Evolutionary conservation across 306 rosid species (phyloP), one percentile per base, ranked within the genome.

Genomic region (Citrullus mucosospermus): DNA sequence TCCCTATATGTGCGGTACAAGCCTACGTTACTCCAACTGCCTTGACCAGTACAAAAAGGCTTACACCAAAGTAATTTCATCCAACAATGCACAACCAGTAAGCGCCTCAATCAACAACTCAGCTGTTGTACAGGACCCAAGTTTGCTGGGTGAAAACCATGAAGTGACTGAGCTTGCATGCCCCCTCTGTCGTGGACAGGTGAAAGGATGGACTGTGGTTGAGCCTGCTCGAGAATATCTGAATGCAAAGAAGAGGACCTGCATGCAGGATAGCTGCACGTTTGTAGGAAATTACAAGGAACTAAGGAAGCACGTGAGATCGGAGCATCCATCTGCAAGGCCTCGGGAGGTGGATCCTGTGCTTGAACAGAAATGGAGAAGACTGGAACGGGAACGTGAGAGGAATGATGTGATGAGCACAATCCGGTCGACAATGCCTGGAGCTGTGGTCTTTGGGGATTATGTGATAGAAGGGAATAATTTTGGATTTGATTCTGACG

Each of bases 201-300:
- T 96, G 84, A 96, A 96, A 78, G 99, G 99, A 75, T 96, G 99
- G 98, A 96, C 99, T 15, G 97, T 96, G 75, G 96, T 96, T 79
- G 96, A 96, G 79, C 93, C 94, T 62, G 98, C 92, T 43, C 86
- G 99, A 65, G 96, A 88, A 55, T 90, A 68, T 82, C 90, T 96
- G n/a, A 93, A 96, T 83, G 89, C 88, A 17, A 96, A 96, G 85
- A 84, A 77, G 87, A 86, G 99, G 82, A 87, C 87, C 86, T 96
- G 99, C 85, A 89, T 93, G 93, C 99, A 96, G 80, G 99, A 93
- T 28, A 57, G 82, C 73, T 96, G 99, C 91, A 81, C 91, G 6
- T 96, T 84, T 83, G 81, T 89, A 1, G 99, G 99, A 72, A 91
- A 76, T 80, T 96, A 93, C 87, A 93, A 89, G 90, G 99, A 96